Evolutionary conservation across 306 rosid species (phyloP), one percentile per base, ranked within the genome.

Genomic region (Nissolia schottii): DNA sequence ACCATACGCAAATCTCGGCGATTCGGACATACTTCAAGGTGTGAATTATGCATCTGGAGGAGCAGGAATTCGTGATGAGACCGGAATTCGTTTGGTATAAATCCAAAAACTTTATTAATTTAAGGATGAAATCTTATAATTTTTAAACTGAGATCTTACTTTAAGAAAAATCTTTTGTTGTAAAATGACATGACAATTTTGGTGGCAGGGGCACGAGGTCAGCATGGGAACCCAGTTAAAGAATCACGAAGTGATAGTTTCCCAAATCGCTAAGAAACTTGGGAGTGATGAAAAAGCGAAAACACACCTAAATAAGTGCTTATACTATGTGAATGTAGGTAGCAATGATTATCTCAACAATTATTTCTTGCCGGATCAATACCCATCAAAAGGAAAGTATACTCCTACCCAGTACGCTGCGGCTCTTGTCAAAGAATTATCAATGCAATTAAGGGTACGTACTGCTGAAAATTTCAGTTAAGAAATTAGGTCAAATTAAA

Each of bases 11-110:
- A 75, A 70, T 54, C 71, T 75, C 0, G 16, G 1, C 0, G 82
- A 32, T 63, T 3, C 35, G 1, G 60, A 77, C 18, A 80, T 85
- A 57, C 38, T 75, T 11, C 2, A 38, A 48, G 96, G 97, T 13
- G 89, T 85, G 20, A 91, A 92, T 54, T 89, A 92, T 59, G 97
- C 97, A 45, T 92, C 97, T 0, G 97, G 91, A 1, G 32, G 69
- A 20, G 74, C 93, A 1, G 96, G 97, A 12, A 87, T 92, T 56
- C 81, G 75, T 35, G 4, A 5, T 0, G 87, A 85, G 35, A 77
- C 85, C 0, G 96, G 96, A 2, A n/a, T 2, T 1, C 79, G 77
- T 19, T 12, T 48, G 78, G 85, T 78, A 73, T 66, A 43, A 3
- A 2, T 46, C 24, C n/a, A n/a, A n/a, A 59, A 60, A 23, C 13